Evolutionary conservation across 2,329 filamentous ascomycete genomes (phyloP).

Genomic region (Aspergillus arachidicola): DNA sequence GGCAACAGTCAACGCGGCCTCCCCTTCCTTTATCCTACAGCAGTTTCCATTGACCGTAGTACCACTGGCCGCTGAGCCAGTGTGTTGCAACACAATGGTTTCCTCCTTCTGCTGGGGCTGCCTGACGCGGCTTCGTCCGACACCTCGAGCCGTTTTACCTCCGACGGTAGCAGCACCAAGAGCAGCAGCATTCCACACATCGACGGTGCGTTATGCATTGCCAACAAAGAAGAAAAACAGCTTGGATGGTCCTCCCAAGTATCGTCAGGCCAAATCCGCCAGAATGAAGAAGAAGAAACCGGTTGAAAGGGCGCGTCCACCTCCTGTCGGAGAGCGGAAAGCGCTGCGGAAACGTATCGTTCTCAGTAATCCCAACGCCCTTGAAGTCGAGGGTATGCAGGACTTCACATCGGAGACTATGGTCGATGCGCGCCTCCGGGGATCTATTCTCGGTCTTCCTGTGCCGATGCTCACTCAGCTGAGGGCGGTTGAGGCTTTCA

Average conservation of each 20-base stretch:
- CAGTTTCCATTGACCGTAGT: constrained; percentile 28
- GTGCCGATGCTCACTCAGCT: constrained; percentile 74
- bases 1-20: constrained; percentile 24
- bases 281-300: constrained; percentile 49
- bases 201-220: constrained; percentile 40
- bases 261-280: constrained; percentile 42
- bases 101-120: constrained; percentile 62
- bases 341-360: constrained; percentile 85
- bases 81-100: constrained; percentile 52
- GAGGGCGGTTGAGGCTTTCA: constrained; percentile 85
- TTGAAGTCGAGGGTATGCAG: constrained; percentile 70
- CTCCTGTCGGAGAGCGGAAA: constrained; percentile 78
- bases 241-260: constrained; percentile 32
- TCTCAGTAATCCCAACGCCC: constrained; percentile 90
- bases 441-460: constrained; percentile 70
- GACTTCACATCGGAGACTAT: constrained; percentile 61
- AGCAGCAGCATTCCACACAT: constrained; percentile 51
- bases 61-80: constrained; percentile 35
- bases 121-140: constrained; percentile 53
- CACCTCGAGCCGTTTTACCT: constrained; percentile 37
- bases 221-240: constrained; percentile 55
- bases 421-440: constrained; percentile 58
- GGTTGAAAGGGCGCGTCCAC: constrained; percentile 57
- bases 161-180: constrained; percentile 50
- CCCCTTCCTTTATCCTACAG: constrained; percentile 13